These are phyloP conservation scores for Gastrolobium bilobum DNA, from an alignment of 306 rosid species.

Conservation along the genomic window DNA sequence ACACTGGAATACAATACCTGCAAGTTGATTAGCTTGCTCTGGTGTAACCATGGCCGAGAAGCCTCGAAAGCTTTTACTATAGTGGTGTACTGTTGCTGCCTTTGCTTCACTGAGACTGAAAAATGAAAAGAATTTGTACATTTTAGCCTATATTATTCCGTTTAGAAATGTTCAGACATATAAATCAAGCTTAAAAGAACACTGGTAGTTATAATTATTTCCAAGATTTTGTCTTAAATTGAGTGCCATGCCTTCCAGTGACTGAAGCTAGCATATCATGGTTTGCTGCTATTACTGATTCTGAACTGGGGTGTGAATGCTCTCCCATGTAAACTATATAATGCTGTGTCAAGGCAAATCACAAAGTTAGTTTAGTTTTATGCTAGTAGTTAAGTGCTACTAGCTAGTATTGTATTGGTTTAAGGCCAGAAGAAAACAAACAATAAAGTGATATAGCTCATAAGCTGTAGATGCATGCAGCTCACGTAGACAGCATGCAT, in stretches of 20 bases:
- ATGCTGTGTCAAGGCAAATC: constrained; percentile 55
- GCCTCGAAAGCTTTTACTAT: constrained; percentile 73
- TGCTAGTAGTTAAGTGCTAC: not conserved
- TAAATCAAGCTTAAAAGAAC: constrained; percentile 2
- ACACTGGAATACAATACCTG: constrained; percentile 52
- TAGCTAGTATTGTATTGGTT: constrained; percentile 1
- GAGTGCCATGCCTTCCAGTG: constrained; percentile 60
- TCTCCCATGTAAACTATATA: constrained; percentile 78
- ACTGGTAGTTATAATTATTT: not conserved
- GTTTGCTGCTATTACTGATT: constrained; percentile 67
- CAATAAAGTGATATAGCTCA: not conserved
- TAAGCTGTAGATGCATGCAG: constrained; percentile 44
- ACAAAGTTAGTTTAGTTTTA: constrained; percentile 41
- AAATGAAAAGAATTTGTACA: constrained; percentile 46
- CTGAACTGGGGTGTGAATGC: constrained; percentile 69
- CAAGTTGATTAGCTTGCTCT: constrained; percentile 66
- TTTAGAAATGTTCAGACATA: not conserved
- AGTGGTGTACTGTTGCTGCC: constrained; percentile 63
- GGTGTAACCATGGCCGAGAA: constrained; percentile 78
- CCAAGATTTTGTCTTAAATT: constrained; percentile 1
- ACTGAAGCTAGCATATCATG: constrained; percentile 73
- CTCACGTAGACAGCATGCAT: constrained; percentile 41
- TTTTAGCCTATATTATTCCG: not conserved
- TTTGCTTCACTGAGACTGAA: constrained; percentile 60
- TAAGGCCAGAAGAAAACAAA: not conserved